These are phyloP conservation scores for Cutaneotrichosporon sp. DNA, from an alignment of 1,284 basidiomycete species.

Conservation along the genomic window DNA sequence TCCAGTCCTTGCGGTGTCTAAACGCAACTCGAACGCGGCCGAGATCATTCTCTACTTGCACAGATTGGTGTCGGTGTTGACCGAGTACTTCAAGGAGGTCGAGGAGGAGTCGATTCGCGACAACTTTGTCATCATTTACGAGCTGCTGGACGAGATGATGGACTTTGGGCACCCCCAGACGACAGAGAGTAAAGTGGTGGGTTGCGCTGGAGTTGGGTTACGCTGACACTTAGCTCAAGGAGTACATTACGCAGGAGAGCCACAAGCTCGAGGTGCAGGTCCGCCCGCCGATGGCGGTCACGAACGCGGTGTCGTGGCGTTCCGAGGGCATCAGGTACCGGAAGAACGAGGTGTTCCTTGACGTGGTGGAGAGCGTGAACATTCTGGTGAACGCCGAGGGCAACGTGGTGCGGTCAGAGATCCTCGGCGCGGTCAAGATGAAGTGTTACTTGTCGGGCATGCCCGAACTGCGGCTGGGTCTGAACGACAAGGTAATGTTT, in stretches of 20 bases:
- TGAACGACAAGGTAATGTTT: constrained; percentile 99
- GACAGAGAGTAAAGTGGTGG: constrained; percentile 88
- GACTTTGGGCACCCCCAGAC: constrained; percentile 99
- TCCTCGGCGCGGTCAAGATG: constrained; percentile 97
- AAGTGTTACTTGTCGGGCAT: constrained; percentile 98
- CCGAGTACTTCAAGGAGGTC: constrained; percentile 99
- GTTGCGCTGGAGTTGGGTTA: not conserved
- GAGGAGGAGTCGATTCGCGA: constrained; percentile 99
- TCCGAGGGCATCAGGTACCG: constrained; percentile 96
- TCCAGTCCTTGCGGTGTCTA: constrained; percentile 87
- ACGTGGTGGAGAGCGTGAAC: constrained; percentile 97
- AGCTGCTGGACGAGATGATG: constrained; percentile 99
- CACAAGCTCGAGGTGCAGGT: constrained; percentile 98
- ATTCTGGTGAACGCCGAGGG: constrained; percentile 94
- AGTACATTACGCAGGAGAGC: constrained; percentile 98
- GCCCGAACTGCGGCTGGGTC: constrained; percentile 90
- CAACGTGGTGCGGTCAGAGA: constrained; percentile 95
- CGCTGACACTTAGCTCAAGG: constrained; percentile 37
- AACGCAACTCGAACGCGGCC: constrained; percentile 91
- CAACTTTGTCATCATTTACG: constrained; percentile 97
- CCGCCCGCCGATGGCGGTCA: constrained; percentile 92
- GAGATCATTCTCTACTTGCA: constrained; percentile 97
- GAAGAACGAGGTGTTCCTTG: constrained; percentile 99
- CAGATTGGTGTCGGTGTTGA: constrained; percentile 67
- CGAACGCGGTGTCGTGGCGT: constrained; percentile 97